Evolutionary conservation across 2,329 filamentous ascomycete genomes (phyloP).

Genomic region (Colletotrichum sp.): DNA sequence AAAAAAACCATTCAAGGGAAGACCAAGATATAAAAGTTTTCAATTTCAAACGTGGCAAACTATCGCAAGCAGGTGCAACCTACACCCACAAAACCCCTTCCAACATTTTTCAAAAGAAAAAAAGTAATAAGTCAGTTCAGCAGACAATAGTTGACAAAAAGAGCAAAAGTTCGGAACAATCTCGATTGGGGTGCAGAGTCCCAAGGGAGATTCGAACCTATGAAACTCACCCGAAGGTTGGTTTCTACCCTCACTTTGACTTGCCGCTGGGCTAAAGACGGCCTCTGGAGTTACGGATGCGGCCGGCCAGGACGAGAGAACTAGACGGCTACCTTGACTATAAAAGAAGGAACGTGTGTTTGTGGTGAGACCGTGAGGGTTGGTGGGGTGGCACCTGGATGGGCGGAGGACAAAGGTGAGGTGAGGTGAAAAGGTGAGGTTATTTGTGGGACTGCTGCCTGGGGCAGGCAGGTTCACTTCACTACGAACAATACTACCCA

Average conservation of each 20-base stretch:
- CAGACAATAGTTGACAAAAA: neutral
- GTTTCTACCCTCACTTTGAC: neutral
- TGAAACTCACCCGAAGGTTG: neutral
- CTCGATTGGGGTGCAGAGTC: neutral
- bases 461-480: neutral
- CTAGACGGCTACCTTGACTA: neutral
- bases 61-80: neutral
- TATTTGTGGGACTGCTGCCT: neutral
- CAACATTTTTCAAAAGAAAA: neutral
- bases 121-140: neutral
- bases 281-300: neutral
- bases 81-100: neutral
- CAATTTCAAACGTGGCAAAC: neutral
- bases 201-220: neutral
- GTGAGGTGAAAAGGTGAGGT: neutral
- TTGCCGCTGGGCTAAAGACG: neutral
- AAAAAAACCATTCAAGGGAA: too few relatives aligned
- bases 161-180: neutral
- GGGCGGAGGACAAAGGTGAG: neutral
- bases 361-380: neutral
- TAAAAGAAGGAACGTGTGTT: neutral
- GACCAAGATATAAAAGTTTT: neutral
- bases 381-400: neutral
- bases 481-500: too few relatives aligned
- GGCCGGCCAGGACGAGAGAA: neutral